These are phyloP conservation scores for Sphaerulina vaccinii DNA, from an alignment of 2,329 filamentous ascomycete species.

Conservation along the genomic window DNA sequence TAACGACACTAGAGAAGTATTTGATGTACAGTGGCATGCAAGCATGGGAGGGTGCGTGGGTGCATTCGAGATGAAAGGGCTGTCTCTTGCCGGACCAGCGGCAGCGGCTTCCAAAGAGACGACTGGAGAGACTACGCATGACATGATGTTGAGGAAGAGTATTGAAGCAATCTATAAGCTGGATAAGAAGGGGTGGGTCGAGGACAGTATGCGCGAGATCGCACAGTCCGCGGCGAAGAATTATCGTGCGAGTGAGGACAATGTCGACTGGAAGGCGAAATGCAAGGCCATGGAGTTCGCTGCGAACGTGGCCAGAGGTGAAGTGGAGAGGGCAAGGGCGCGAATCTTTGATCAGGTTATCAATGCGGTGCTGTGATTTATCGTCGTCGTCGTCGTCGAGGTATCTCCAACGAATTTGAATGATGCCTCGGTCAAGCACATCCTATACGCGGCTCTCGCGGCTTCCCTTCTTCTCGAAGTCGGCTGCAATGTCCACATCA, in stretches of 20 bases:
- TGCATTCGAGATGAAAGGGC: slow-evolving; percentile 45
- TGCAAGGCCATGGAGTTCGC: slow-evolving; percentile 36
- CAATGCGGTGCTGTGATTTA: slow-evolving; percentile 27
- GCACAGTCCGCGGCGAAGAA: slow-evolving; percentile 16
- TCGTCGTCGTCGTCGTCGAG: too few species aligned
- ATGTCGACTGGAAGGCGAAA: slow-evolving; percentile 35
- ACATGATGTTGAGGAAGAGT: slow-evolving; percentile 25
- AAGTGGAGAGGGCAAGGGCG: slow-evolving; percentile 35
- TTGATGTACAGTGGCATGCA: slow-evolving; percentile 46
- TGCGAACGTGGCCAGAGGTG: slow-evolving; percentile 33
- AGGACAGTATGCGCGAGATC: slow-evolving; percentile 25
- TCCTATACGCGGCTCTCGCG: too few species aligned
- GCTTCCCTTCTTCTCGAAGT: too few species aligned
- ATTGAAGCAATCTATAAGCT: slow-evolving; percentile 23
- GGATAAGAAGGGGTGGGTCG: slow-evolving; percentile 20
- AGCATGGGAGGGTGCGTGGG: slow-evolving; percentile 44
- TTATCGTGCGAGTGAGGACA: slow-evolving; percentile 6
- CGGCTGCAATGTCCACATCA: too few species aligned
- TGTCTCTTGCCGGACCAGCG: slow-evolving; percentile 28
- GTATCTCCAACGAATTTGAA: too few species aligned
- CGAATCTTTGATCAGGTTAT: slow-evolving; percentile 34
- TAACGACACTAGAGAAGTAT: slow-evolving; percentile 43
- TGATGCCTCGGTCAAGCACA: too few species aligned
- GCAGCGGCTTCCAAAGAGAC: slow-evolving; percentile 1
- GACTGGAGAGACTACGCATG: slow-evolving; percentile 23